Evolutionary conservation across 768 basidiomycete species (phyloP).

Genomic region (Trametes elegans): DNA sequence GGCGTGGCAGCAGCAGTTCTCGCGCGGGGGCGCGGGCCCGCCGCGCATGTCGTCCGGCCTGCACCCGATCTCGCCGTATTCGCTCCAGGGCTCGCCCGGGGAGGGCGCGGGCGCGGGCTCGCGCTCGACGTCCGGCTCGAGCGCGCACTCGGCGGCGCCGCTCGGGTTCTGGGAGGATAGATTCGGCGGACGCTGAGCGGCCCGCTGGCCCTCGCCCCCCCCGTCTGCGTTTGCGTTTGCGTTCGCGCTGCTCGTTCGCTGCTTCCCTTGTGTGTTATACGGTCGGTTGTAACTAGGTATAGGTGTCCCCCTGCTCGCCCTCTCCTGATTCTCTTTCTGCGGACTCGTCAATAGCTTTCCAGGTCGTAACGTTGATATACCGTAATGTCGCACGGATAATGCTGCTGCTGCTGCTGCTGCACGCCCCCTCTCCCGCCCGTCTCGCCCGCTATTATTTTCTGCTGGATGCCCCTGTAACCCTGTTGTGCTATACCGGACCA

Average conservation of each 20-base stretch:
- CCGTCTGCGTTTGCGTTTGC: background rate
- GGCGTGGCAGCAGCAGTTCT: slow-evolving; percentile 6
- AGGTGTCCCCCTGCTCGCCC: background rate
- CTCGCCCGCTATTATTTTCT: background rate
- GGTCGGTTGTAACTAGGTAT: background rate
- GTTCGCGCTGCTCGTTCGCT: background rate
- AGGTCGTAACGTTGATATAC: background rate
- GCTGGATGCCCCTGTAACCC: background rate
- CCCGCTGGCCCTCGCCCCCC: background rate
- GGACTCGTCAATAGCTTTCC: slow-evolving; percentile 1
- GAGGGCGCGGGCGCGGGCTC: background rate
- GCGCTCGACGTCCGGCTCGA: slow-evolving; percentile 9
- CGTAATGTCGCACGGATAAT: slow-evolving; percentile 6
- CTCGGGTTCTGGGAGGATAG: slow-evolving; percentile 12
- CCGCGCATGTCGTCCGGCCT: background rate
- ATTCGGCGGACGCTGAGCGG: slow-evolving; percentile 12
- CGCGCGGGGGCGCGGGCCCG: background rate
- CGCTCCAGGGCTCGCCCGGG: slow-evolving; percentile 14
- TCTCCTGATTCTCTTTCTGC: background rate
- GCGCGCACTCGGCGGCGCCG: slow-evolving; percentile 8
- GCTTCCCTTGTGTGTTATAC: background rate
- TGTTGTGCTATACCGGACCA: background rate
- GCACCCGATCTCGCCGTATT: slow-evolving; percentile 10
- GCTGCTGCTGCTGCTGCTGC: background rate
- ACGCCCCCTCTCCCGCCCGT: background rate